Base-by-base conservation (phyloP, 1,284 basidiomycete species). In the Paramarasmius palmivorus region DNA sequence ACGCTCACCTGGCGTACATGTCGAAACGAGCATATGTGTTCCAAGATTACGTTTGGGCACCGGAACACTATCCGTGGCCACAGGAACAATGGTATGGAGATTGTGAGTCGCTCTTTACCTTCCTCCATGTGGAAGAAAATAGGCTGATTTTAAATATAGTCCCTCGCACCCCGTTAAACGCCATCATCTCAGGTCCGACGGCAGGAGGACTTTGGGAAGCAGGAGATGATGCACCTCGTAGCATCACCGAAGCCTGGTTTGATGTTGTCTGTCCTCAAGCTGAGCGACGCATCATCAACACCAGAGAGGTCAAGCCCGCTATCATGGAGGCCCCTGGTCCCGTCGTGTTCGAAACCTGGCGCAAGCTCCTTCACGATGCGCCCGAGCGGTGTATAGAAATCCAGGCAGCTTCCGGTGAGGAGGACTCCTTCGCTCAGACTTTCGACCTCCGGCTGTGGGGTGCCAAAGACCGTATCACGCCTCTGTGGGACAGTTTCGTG, bases 21-120 rank as follows among this genome's bases (percentile, higher is more conserved):
- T 69, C 76, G 0, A 68, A 70, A 14, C 73, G 77, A 35, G 70
- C 74, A 8, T 78, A 77, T 55, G 76, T 77, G 7, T 79, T 78
- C 59, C 67, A 71, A 49, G 68, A 71, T 47, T 71, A 71, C 56
- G 54, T 66, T 26, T 73, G 76, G 74, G 69, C 73, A 52, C 49
- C 62, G 38, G 65, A 70, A 14, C 67, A 74, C 53, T 73, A 70
- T 49, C 65, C 64, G 0, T 74, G 68, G 65, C 66, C 66, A 2
- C 39, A 57, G 25, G 47, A 40, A 12, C 56, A 65, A 36, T 56
- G 59, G 15, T 59, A 57, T 34, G 19, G 57, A 23, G 56, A 56
- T 40, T 62, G 36, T 37, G 36, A 37, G 36, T 40, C 29, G 29
- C 29, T 6, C 12, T 40, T 17, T 17, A 40, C 19, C 4, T 17